Evolutionary conservation across 1,139 yeast species (phyloP).

Genomic region (Nakaseomyces sp.): DNA sequence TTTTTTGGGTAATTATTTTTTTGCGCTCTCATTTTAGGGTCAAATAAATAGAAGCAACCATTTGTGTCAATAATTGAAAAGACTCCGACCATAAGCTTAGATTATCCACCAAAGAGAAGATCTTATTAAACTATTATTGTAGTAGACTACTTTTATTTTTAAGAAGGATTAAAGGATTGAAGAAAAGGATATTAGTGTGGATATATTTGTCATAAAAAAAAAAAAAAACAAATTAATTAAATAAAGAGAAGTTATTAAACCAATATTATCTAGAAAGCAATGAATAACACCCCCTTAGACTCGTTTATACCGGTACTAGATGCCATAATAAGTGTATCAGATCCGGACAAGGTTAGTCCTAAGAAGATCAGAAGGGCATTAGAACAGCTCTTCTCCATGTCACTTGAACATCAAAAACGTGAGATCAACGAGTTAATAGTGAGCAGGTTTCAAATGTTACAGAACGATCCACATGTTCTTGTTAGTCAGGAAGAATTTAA

Average conservation of each 20-base stretch:
- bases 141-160: no score
- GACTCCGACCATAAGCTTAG: no score
- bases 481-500: conserved; percentile 27
- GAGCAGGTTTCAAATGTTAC: conserved; percentile 46
- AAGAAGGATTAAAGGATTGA: no score
- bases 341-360: conserved; percentile 62
- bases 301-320: conserved; percentile 60
- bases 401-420: conserved; percentile 47
- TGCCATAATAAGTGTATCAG: conserved; percentile 67
- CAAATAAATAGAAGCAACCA: not conserved
- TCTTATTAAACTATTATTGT: no score
- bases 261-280: no score
- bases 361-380: conserved; percentile 63
- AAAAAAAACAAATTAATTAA: not conserved
- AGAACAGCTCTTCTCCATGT: conserved; percentile 55
- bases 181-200: no score
- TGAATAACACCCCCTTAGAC: not conserved
- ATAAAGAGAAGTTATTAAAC: no score
- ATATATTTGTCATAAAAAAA: no score
- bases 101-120: no score
- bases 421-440: conserved; percentile 54
- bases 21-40: not conserved
- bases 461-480: conserved; percentile 25
- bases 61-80: not conserved
- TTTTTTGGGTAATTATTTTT: no score